Evolutionary conservation across 2,329 filamentous ascomycete species (phyloP).

Genomic region (Aspergillus felis): DNA sequence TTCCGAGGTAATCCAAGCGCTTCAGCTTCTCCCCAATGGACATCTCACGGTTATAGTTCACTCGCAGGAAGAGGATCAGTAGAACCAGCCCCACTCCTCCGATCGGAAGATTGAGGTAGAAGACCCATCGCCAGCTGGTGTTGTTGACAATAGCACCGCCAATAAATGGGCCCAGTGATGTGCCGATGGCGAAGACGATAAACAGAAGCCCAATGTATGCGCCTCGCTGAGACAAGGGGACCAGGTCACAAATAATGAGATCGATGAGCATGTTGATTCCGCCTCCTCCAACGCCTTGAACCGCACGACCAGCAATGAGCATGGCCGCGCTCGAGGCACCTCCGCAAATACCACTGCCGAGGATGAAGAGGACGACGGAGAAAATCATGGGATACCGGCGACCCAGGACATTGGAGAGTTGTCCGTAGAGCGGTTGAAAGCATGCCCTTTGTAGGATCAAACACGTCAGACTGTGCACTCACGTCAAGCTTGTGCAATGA

Average conservation of each 20-base stretch:
- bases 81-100: conserved; percentile 14
- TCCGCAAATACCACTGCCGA: conserved; percentile 52
- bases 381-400: conserved; percentile 40
- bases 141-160: conserved; percentile 16
- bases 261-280: conserved; percentile 44
- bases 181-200: conserved; percentile 41
- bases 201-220: conserved; percentile 40
- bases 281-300: conserved; percentile 51
- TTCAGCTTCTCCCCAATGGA: conserved; percentile 31
- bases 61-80: conserved; percentile 42
- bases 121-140: conserved; percentile 26
- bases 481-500: too few species aligned
- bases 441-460: background rate
- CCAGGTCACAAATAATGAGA: conserved; percentile 50
- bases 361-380: conserved; percentile 43
- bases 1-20: conserved; percentile 42
- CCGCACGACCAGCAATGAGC: conserved; percentile 49
- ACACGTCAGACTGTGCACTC: too few species aligned
- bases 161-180: conserved; percentile 29
- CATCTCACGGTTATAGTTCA: conserved; percentile 26
- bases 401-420: conserved; percentile 51
- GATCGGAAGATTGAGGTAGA: conserved; percentile 24
- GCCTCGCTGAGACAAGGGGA: conserved; percentile 47
- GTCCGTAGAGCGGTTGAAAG: conserved; percentile 49
- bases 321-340: conserved; percentile 40